Conservation (phyloP, 2,329 filamentous ascomycete genomes). For the Nannizziopsis arthrosporioides region DNA sequence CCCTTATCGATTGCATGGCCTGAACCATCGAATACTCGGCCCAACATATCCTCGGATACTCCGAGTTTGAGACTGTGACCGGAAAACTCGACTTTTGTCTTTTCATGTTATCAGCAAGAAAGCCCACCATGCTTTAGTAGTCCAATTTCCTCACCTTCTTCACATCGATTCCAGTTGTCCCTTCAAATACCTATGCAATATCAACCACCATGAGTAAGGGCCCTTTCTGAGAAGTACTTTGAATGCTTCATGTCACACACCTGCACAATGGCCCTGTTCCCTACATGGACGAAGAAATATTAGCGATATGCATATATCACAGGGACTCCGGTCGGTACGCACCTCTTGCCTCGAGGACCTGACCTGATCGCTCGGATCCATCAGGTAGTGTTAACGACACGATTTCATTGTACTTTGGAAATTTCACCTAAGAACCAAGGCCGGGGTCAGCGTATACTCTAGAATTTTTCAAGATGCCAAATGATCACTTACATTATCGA, state of each 20-base stretch:
- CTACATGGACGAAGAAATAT: constrained; percentile 36
- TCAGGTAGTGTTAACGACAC: constrained; percentile 91
- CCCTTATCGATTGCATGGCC: constrained; percentile 98
- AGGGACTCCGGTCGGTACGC: constrained; percentile 20
- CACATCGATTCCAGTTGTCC: constrained; percentile 92
- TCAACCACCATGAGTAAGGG: constrained; percentile 5
- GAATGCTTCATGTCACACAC: constrained; percentile 37
- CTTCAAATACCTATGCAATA: constrained; percentile 83
- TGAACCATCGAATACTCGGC: constrained; percentile 96
- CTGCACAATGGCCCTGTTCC: constrained; percentile 89
- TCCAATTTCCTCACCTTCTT: constrained; percentile 60
- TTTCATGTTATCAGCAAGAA: constrained; percentile 19
- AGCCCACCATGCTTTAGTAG: not conserved
- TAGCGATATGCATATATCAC: too few species aligned
- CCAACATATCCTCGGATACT: constrained; percentile 98
- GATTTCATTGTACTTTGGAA: constrained; percentile 94
- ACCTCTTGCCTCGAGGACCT: constrained; percentile 97
- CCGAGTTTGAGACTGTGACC: constrained; percentile 96
- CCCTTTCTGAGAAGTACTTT: not conserved
- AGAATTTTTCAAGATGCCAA: not conserved
- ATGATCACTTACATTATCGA: constrained; percentile 69
- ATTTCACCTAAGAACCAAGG: constrained; percentile 68
- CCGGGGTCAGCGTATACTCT: not conserved
- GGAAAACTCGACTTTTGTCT: constrained; percentile 96
- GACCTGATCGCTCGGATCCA: constrained; percentile 84